Percentiles rank a stretch among this genome's conserved stretches.
Evolutionary conservation across 73 alveolate genomes (phyloP).

Genomic region (Uronychia binucleata): DNA sequence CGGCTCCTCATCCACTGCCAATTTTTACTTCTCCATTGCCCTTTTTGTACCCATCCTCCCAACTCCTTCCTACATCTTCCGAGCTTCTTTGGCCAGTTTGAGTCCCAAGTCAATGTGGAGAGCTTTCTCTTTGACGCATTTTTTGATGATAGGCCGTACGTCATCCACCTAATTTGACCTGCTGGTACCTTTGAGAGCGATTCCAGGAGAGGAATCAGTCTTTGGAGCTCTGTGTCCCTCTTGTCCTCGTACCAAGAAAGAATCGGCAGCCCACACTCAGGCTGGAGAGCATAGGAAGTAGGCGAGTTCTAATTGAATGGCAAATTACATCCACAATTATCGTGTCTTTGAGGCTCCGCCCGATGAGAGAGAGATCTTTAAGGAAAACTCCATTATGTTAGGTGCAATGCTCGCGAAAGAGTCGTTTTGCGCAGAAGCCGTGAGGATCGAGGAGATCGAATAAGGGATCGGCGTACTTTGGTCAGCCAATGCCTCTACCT

Average conservation of each 20-base stretch:
- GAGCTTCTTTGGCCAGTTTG: not conserved
- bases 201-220: constrained; percentile 45
- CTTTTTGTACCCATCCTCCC: too few species aligned
- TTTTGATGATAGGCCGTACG: constrained; percentile 28
- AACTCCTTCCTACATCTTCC: not conserved
- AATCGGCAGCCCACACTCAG: constrained; percentile 75
- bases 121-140: constrained; percentile 25
- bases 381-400: constrained; percentile 69
- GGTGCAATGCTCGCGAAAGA: constrained; percentile 82
- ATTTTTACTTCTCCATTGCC: too few species aligned
- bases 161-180: constrained; percentile 10
- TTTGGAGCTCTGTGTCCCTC: constrained; percentile 33
- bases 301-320: constrained; percentile 41
- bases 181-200: constrained; percentile 15
- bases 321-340: constrained; percentile 55
- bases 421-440: constrained; percentile 55
- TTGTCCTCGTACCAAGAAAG: constrained; percentile 57
- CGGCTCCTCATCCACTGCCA: too few species aligned
- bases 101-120: not conserved
- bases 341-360: constrained; percentile 78
- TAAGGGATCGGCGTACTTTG: constrained; percentile 82
- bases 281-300: constrained; percentile 72
- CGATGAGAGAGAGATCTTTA: constrained; percentile 67
- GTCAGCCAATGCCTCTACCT: not conserved
- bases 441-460: constrained; percentile 79